Percentiles rank a stretch among this genome's conserved stretches.
These are phyloP conservation scores for Datisca glomerata DNA, from an alignment of 306 rosid genomes.

Conservation along the genomic window DNA sequence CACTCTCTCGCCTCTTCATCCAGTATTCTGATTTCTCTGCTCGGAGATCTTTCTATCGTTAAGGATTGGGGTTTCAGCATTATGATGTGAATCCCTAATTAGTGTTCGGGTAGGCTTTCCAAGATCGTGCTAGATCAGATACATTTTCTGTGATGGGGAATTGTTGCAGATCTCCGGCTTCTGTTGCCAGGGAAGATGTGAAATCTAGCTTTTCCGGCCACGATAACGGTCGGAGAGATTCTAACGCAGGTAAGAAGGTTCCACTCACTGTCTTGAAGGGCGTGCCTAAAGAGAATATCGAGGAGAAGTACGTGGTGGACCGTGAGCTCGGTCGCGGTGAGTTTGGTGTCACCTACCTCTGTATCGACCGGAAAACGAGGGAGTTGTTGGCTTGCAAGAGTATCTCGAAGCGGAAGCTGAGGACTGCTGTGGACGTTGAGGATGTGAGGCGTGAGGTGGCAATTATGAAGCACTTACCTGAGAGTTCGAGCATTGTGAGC, in stretches of 20 bases:
- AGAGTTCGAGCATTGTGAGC: constrained; percentile 69
- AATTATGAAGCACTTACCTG: constrained; percentile 90
- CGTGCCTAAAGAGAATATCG: constrained; percentile 56
- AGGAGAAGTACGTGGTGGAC: constrained; percentile 78
- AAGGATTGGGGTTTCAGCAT: constrained; percentile 53
- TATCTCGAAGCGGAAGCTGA: constrained; percentile 86
- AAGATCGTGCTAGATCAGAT: too few species aligned
- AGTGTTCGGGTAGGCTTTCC: constrained; percentile 17
- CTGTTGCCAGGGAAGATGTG: constrained; percentile 96
- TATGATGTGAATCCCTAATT: constrained; percentile 41
- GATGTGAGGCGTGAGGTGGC: constrained; percentile 96
- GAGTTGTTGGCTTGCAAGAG: constrained; percentile 90
- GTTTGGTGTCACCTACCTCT: constrained; percentile 84
- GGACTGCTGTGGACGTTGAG: constrained; percentile 82
- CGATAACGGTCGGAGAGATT: constrained; percentile 58
- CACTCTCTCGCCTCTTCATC: background rate
- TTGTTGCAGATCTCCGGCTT: constrained; percentile 99
- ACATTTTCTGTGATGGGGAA: constrained; percentile 54
- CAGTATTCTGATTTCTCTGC: constrained; percentile 11
- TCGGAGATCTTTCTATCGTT: background rate
- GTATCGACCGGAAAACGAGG: constrained; percentile 70
- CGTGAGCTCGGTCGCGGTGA: constrained; percentile 98
- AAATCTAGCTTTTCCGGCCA: constrained; percentile 66
- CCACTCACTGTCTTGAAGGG: constrained; percentile 62
- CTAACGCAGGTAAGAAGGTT: constrained; percentile 43